Base-by-base conservation (phyloP, 257 asterid species). In the Henckelia pumila region DNA sequence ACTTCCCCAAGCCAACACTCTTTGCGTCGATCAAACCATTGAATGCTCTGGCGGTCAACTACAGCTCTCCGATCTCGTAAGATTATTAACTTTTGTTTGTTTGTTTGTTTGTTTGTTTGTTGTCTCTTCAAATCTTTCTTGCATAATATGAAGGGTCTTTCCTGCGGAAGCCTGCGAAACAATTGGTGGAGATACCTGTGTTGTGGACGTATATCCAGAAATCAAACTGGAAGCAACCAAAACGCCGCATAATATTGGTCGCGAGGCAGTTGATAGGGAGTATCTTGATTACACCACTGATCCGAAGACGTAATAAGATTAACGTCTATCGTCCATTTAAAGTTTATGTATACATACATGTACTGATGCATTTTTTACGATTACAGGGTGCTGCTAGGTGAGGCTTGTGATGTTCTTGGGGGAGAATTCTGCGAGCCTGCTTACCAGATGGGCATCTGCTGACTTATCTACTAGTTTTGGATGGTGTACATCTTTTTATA, bases 91-190 rank as follows among this genome's bases (percentile, higher is more conserved):
- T n/a, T n/a, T n/a, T n/a, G n/a, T n/a, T n/a, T 25, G 8, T n/a
- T 20, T 10, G 26, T 35, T 22, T 47, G 49, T 59, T 10, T 21
- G 5, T 58, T 59, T 16, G 20, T 20, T 5, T 59, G 11, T n/a
- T 33, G 14, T 32, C 50, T 5, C 8, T 21, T 55, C 29, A 21
- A 17, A 40, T 9, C 19, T 19, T 16, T 35, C 63, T 66, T 55
- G 52, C 37, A 3, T 63, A 1, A 25, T 35, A 50, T 60, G 29
- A 66, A 83, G 91, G 40, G 89, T 84, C 9, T 87, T 87, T 62
- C 95, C 87, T 20, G 89, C 86, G 28, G 91, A 87, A 81, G 91
- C 91, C 13, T 87, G 91, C 33, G 89, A 87, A 25, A 84, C 82
- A 22, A 61, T 82, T 6, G 91, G 91, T 1, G 95, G 89, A 79